phyloP scores from a whole-genome alignment of 2,329 filamentous ascomycete species.

The Nothopassalora personata region DNA sequence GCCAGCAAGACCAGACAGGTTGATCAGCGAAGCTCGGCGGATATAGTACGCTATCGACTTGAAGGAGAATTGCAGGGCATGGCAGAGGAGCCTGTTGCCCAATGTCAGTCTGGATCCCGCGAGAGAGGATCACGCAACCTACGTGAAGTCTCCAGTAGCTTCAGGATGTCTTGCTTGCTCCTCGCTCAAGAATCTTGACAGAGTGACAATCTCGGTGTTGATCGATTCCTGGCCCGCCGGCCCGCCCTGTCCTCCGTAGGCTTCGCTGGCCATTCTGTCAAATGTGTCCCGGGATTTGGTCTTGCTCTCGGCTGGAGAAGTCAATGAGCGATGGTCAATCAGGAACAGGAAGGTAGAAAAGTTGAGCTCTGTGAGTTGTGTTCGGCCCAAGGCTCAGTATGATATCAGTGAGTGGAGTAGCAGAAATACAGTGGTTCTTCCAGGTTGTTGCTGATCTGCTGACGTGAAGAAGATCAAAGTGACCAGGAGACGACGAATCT shows the following conservation, averaged over 20 bases:
- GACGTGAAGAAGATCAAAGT: background rate
- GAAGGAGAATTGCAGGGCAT: conserved; percentile 98
- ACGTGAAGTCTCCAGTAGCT: conserved; percentile 98
- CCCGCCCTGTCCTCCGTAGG: conserved; percentile 10
- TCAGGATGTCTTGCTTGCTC: conserved; percentile 90
- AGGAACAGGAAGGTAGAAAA: background rate
- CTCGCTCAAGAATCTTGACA: conserved; percentile 93
- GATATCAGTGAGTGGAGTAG: conserved; percentile 28
- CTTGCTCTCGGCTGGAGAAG: background rate
- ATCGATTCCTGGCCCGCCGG: conserved; percentile 60
- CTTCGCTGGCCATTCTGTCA: conserved; percentile 4
- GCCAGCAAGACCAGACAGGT: conserved; percentile 84
- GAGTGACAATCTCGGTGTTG: conserved; percentile 92
- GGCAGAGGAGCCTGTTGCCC: conserved; percentile 72
- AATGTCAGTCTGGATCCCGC: conserved; percentile 16
- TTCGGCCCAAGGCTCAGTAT: conserved; percentile 16
- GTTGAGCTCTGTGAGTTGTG: background rate
- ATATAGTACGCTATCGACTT: conserved; percentile 99
- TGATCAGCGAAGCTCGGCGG: conserved; percentile 83
- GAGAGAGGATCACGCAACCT: conserved; percentile 36
- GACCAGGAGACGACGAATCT: conserved; percentile 2
- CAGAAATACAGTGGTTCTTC: background rate
- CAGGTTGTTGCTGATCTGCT: conserved; percentile 3
- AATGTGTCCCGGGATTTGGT: background rate
- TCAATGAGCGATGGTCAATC: background rate